Evolutionary conservation across 306 rosid species (phyloP).

Genomic region (Calophaca sinica): DNA sequence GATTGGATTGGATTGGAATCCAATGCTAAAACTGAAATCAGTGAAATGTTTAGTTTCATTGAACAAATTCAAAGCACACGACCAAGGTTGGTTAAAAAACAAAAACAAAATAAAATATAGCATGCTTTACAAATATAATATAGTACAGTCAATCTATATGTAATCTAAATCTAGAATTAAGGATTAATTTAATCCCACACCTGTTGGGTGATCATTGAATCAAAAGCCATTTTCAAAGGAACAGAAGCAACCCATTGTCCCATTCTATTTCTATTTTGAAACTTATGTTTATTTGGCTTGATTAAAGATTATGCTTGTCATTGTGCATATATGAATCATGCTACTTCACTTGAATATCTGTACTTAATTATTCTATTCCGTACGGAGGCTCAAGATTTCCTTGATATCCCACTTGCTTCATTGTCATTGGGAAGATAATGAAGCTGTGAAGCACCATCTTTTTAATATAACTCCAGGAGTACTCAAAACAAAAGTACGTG

Average conservation of each 20-base stretch:
- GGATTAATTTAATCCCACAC: conserved; percentile 47
- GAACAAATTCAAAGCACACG: conserved; percentile 37
- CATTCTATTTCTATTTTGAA: neutral
- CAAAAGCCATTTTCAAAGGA: conserved; percentile 51
- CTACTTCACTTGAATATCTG: conserved; percentile 25
- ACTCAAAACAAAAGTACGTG: neutral
- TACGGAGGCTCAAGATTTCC: conserved; percentile 38
- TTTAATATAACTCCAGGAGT: conserved; percentile 4
- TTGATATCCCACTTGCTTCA: conserved; percentile 40
- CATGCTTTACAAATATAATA: conserved; percentile 17
- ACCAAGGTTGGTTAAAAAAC: conserved; percentile 41
- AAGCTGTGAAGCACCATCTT: conserved; percentile 43
- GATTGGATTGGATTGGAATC: no score
- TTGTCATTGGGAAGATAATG: conserved; percentile 43
- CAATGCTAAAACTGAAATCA: conserved; percentile 34
- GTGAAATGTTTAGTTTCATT: conserved; percentile 35
- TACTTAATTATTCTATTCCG: conserved; percentile 35
- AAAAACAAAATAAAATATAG: neutral
- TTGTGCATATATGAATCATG: neutral
- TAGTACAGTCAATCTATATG: conserved; percentile 12
- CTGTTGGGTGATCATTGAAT: conserved; percentile 49
- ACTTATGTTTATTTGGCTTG: neutral
- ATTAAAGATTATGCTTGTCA: conserved; percentile 29
- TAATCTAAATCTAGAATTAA: conserved; percentile 44
- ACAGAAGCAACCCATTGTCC: conserved; percentile 57